Evolutionary conservation across 495 filamentous ascomycete genomes (phyloP).

Genomic region (Aspergillus hancockii): DNA sequence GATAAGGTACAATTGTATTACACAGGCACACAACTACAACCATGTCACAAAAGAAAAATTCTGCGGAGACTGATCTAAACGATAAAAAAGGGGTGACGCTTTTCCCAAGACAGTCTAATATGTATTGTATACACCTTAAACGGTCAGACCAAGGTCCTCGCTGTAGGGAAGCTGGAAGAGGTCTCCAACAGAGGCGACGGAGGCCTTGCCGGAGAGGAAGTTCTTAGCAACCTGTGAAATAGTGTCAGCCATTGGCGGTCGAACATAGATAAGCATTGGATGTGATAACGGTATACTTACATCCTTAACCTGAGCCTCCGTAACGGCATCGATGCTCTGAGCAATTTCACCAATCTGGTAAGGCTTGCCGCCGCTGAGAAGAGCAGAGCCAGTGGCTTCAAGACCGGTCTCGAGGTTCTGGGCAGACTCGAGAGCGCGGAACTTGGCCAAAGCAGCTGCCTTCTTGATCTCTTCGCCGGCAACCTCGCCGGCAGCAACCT

Average conservation of each 20-base stretch:
- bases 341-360: constrained; percentile 84
- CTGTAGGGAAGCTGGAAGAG: constrained; percentile 85
- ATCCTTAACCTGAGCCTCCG: constrained; percentile 79
- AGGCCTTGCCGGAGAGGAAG: constrained; percentile 83
- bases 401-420: constrained; percentile 69
- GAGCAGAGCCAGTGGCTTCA: constrained; percentile 71
- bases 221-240: constrained; percentile 71
- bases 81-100: constrained; percentile 33
- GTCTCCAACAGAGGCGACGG: constrained; percentile 85
- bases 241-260: constrained; percentile 21
- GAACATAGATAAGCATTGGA: constrained; percentile 4
- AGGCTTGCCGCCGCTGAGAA: constrained; percentile 77
- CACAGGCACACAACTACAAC: constrained; percentile 49
- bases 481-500: constrained; percentile 70
- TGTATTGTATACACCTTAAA: constrained; percentile 65
- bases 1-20: constrained; percentile 53
- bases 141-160: constrained; percentile 89
- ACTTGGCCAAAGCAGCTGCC: constrained; percentile 90
- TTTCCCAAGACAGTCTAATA: constrained; percentile 41
- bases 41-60: constrained; percentile 41
- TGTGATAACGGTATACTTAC: constrained; percentile 60
- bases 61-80: constrained; percentile 41
- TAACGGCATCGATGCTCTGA: constrained; percentile 77
- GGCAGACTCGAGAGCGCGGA: constrained; percentile 81
- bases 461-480: constrained; percentile 85